Percentiles rank a stretch among this genome's conserved stretches.
phyloP scores from a whole-genome alignment of 202 grass and related monocot genomes.

The Zizania palustris region DNA sequence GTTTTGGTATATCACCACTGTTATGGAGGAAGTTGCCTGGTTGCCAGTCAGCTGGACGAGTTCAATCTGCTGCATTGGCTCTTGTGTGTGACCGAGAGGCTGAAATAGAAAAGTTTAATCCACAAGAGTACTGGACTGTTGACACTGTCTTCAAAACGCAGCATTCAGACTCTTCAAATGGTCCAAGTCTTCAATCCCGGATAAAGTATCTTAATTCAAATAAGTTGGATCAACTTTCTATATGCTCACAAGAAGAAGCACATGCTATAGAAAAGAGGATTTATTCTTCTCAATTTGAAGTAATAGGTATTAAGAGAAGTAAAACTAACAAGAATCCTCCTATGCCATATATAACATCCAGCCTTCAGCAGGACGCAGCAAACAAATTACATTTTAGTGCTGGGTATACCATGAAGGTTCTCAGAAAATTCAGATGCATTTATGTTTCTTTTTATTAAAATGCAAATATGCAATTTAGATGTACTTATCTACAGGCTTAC shows the following conservation, averaged over 20 bases:
- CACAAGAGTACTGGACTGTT: conserved; percentile 87
- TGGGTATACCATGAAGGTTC: conserved; percentile 88
- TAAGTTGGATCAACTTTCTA: conserved; percentile 83
- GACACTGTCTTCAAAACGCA: conserved; percentile 55
- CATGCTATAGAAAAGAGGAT: conserved; percentile 61
- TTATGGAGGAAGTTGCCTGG: conserved; percentile 95
- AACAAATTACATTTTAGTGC: conserved; percentile 79
- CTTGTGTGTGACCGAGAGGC: conserved; percentile 85
- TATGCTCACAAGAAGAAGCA: conserved; percentile 66
- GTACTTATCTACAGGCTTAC: conserved; percentile 30
- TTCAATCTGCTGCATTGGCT: conserved; percentile 93
- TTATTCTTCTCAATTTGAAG: conserved; percentile 67
- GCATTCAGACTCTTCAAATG: conserved; percentile 46
- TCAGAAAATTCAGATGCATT: conserved; percentile 29
- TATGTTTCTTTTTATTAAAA: conserved; percentile 39
- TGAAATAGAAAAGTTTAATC: conserved; percentile 86
- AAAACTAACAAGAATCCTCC: conserved; percentile 74
- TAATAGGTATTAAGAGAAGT: conserved; percentile 72
- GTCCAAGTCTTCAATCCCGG: conserved; percentile 46
- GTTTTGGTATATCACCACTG: conserved; percentile 95
- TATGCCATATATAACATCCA: conserved; percentile 97
- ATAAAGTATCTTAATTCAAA: conserved; percentile 77
- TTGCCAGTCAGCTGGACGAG: conserved; percentile 92
- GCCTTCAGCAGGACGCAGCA: conserved; percentile 90
- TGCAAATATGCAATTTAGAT: conserved; percentile 27